Conservation (phyloP, 352 stramenopile species). For the Globisporangium nunn region DNA sequence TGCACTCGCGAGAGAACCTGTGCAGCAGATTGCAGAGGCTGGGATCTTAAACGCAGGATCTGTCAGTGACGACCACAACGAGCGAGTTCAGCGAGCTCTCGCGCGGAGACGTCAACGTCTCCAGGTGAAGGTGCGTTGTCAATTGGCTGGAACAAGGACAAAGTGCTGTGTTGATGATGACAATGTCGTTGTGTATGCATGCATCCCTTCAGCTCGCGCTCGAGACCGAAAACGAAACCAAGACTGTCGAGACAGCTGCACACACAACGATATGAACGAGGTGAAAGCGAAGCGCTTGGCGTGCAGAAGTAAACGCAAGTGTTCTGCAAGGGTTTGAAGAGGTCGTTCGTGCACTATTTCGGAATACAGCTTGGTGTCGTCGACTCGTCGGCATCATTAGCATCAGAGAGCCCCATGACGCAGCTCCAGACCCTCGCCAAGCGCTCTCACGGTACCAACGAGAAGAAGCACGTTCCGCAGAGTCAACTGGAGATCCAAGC, state of each 20-base stretch:
- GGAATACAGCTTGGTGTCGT: too few species aligned
- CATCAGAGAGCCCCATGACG: too few species aligned
- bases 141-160: neutral
- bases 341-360: too few species aligned
- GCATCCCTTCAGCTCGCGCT: constrained; percentile 7
- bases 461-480: constrained; percentile 24
- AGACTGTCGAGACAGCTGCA: neutral
- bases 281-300: neutral
- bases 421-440: neutral
- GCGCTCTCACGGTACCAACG: neutral
- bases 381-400: too few species aligned
- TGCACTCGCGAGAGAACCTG: neutral
- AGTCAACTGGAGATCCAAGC: constrained; percentile 39
- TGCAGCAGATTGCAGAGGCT: neutral
- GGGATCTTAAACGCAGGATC: constrained; percentile 1
- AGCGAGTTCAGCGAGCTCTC: constrained; percentile 36
- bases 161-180: neutral
- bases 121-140: constrained; percentile 25
- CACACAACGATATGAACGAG: constrained; percentile 6
- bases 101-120: constrained; percentile 40
- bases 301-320: too few species aligned
- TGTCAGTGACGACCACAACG: constrained; percentile 14
- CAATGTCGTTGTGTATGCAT: neutral
- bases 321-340: too few species aligned
- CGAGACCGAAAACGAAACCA: constrained; percentile 9